Evolutionary conservation across 169 alveolate species (phyloP).

Genomic region (Cryptosporidium xiaoi): DNA sequence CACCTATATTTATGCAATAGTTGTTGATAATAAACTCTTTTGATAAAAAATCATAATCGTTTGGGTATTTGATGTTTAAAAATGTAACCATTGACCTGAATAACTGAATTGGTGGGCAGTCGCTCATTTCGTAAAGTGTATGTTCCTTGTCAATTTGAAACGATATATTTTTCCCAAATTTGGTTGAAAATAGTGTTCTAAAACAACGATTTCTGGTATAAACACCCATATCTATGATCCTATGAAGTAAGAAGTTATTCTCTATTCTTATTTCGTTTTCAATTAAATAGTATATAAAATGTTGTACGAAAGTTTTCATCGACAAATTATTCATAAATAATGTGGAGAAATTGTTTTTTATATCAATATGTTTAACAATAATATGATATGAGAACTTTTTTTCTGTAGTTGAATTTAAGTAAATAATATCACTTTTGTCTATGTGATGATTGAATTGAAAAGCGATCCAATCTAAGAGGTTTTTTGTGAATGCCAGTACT

Average conservation of each 20-base stretch:
- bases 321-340: conserved; percentile 31
- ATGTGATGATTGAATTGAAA: conserved; percentile 6
- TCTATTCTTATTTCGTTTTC: background rate
- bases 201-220: conserved; percentile 76
- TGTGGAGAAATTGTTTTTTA: conserved; percentile 29
- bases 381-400: conserved; percentile 75
- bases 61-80: background rate
- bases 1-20: background rate
- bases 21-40: background rate
- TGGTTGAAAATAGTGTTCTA: conserved; percentile 72
- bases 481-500: background rate
- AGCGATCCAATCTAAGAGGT: conserved; percentile 25
- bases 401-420: conserved; percentile 54
- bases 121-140: background rate
- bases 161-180: conserved; percentile 35
- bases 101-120: conserved; percentile 14
- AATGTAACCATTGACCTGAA: conserved; percentile 67
- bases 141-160: conserved; percentile 45
- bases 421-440: conserved; percentile 42
- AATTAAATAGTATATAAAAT: conserved; percentile 14
- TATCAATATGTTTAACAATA: conserved; percentile 64
- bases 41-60: conserved; percentile 8
- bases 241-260: background rate
- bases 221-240: conserved; percentile 73
- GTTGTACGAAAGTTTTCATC: conserved; percentile 32